A percentile compares a stretch with the other conserved stretches of the same genome.
These are phyloP conservation scores for Platanthera zijinensis DNA, from an alignment of 106 monocot genomes.

Conservation along the genomic window DNA sequence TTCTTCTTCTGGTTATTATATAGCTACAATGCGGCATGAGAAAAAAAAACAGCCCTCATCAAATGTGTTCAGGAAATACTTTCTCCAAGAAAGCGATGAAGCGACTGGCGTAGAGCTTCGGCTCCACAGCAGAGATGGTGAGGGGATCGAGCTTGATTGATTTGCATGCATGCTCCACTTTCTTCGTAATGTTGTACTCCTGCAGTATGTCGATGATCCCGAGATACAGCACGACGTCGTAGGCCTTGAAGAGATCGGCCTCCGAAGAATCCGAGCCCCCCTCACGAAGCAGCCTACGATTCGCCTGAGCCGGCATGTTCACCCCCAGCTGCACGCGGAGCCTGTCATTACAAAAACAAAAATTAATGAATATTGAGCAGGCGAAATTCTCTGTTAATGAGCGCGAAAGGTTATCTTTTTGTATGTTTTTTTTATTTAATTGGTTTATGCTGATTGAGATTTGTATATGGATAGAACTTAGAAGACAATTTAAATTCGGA, in stretches of 20 bases:
- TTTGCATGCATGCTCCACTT: slow-evolving; percentile 65
- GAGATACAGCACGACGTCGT: slow-evolving; percentile 90
- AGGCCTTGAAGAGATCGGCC: slow-evolving; percentile 37
- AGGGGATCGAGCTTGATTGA: slow-evolving; percentile 73
- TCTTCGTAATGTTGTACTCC: slow-evolving; percentile 80
- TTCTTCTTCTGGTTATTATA: no score
- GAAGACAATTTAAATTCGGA: no score
- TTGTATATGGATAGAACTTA: no score
- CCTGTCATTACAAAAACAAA: slow-evolving; percentile 21
- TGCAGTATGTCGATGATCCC: slow-evolving; percentile 96
- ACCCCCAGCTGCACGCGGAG: slow-evolving; percentile 85
- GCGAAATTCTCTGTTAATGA: no score
- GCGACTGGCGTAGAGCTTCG: slow-evolving; percentile 61
- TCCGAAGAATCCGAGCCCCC: slow-evolving; percentile 23
- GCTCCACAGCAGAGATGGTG: slow-evolving; percentile 82
- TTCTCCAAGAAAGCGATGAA: slow-evolving; percentile 82
- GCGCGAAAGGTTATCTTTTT: no score
- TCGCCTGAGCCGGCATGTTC: slow-evolving; percentile 90
- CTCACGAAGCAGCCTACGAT: slow-evolving; percentile 34
- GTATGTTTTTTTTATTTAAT: no score
- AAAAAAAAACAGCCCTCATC: slow-evolving; percentile 6
- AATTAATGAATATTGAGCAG: background rate
- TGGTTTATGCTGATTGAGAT: no score
- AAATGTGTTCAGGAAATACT: slow-evolving; percentile 64
- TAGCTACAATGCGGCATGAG: background rate